These are phyloP conservation scores for Candida sp. DNA, from an alignment of 1,139 yeast genomes.

Conservation along the genomic window DNA sequence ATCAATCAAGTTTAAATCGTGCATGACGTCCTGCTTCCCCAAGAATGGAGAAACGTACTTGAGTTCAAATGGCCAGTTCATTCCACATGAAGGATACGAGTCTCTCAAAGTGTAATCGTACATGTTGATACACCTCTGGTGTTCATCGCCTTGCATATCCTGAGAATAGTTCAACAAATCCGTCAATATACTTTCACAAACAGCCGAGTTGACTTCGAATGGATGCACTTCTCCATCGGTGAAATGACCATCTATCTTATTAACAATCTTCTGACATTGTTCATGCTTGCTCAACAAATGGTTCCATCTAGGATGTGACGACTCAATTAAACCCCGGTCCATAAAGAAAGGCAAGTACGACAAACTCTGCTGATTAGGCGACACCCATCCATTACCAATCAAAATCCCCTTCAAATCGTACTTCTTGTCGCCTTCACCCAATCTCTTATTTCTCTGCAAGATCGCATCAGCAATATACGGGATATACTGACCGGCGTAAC, in stretches of 20 bases:
- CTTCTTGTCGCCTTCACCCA: conserved; percentile 18
- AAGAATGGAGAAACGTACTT: conserved; percentile 64
- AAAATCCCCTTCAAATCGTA: conserved; percentile 68
- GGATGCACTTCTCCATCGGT: conserved; percentile 25
- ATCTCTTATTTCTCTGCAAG: conserved; percentile 46
- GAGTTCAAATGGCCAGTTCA: conserved; percentile 92
- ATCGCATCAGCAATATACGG: conserved; percentile 83
- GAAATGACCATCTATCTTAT: conserved; percentile 29
- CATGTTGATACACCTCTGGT: conserved; percentile 72
- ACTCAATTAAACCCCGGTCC: conserved; percentile 58
- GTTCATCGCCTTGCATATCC: conserved; percentile 26
- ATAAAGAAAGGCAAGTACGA: conserved; percentile 79
- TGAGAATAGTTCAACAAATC: conserved; percentile 41
- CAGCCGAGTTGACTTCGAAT: conserved; percentile 31
- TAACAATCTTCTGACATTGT: conserved; percentile 60
- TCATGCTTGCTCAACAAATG: conserved; percentile 56
- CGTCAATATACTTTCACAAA: conserved; percentile 55
- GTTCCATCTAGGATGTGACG: conserved; percentile 40
- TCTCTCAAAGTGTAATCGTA: conserved; percentile 80
- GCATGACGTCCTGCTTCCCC: conserved; percentile 55
- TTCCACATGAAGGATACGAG: conserved; percentile 85
- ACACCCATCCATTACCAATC: conserved; percentile 98
- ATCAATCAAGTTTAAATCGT: conserved; percentile 57
- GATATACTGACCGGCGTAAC: conserved; percentile 96
- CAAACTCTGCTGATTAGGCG: conserved; percentile 83